A percentile compares a stretch with the other conserved stretches of the same genome.
These are phyloP conservation scores for Acanthochlamys bracteata DNA, from an alignment of 106 monocot species.

Conservation along the genomic window DNA sequence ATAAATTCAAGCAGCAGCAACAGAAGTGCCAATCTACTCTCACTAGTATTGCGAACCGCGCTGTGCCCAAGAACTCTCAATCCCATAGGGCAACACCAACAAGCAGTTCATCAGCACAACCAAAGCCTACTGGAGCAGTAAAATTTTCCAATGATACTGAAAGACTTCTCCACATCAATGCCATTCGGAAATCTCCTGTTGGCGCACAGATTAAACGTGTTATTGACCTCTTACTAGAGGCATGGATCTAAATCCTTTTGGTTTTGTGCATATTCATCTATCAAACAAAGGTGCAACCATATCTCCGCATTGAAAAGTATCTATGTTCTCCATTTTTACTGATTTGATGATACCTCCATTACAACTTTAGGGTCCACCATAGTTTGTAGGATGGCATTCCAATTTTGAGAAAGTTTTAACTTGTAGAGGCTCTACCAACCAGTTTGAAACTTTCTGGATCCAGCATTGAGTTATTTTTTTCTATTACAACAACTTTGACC, in stretches of 20 bases:
- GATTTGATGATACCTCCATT: too few relatives aligned
- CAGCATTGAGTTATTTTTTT: neutral
- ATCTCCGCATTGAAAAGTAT: too few relatives aligned
- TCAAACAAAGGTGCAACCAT: too few relatives aligned
- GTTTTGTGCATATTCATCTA: neutral
- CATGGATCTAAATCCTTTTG: neutral
- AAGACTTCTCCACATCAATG: slow-evolving; percentile 84
- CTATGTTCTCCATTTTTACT: too few relatives aligned
- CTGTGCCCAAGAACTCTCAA: slow-evolving; percentile 23
- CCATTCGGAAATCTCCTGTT: slow-evolving; percentile 77
- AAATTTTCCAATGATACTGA: slow-evolving; percentile 94
- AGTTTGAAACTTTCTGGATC: neutral
- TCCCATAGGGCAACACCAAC: slow-evolving; percentile 16
- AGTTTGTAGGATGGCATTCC: too few relatives aligned
- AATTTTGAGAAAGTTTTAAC: too few relatives aligned
- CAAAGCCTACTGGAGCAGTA: slow-evolving; percentile 31
- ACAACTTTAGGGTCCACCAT: too few relatives aligned
- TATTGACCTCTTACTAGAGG: slow-evolving; percentile 41
- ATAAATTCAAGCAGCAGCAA: slow-evolving; percentile 79
- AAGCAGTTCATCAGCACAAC: slow-evolving; percentile 14
- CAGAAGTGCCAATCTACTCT: slow-evolving; percentile 79
- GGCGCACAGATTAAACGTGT: slow-evolving; percentile 90
- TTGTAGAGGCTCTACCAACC: neutral
- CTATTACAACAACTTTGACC: neutral
- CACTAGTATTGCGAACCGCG: slow-evolving; percentile 42